These are phyloP conservation scores for Annulohypoxylon nitens DNA, from an alignment of 495 filamentous ascomycete species.

Conservation along the genomic window DNA sequence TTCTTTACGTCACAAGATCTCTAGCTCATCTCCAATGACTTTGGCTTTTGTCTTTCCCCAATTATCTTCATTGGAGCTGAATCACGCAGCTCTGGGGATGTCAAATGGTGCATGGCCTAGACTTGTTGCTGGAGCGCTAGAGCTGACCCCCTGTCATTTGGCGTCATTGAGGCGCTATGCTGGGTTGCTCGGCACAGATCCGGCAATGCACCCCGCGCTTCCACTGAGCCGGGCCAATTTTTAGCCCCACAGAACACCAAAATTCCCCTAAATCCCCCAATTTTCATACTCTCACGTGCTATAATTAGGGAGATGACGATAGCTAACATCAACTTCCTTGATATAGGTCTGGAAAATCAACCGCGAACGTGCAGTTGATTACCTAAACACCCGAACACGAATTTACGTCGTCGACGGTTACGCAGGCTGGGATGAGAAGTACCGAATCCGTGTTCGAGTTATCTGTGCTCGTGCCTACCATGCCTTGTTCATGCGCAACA, in stretches of 20 bases:
- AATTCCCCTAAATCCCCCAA: not conserved
- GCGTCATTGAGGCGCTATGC: conserved; percentile 48
- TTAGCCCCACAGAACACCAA: conserved; percentile 32
- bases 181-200: conserved; percentile 41
- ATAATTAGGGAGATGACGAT: conserved; percentile 23
- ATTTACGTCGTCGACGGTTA: conserved; percentile 99
- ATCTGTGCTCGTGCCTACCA: conserved; percentile 99
- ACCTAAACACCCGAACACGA: conserved; percentile 97
- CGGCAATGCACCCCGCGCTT: conserved; percentile 55
- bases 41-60: conserved; percentile 25
- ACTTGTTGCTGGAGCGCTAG: conserved; percentile 33
- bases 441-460: conserved; percentile 96
- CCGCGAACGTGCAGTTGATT: conserved; percentile 97
- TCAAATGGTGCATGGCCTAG: conserved; percentile 32
- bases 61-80: conserved; percentile 19
- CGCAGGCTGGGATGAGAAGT: conserved; percentile 98
- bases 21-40: not conserved
- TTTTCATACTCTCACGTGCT: conserved; percentile 36
- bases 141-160: conserved; percentile 49
- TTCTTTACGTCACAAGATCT: conserved; percentile 30
- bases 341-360: conserved; percentile 99
- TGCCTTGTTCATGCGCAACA: conserved; percentile 99
- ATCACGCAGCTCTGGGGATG: conserved; percentile 31
- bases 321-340: conserved; percentile 32
- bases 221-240: conserved; percentile 36